Evolutionary conservation across 2,329 filamentous ascomycete species (phyloP).

Genomic region (Cladosporium sphaerospermum): DNA sequence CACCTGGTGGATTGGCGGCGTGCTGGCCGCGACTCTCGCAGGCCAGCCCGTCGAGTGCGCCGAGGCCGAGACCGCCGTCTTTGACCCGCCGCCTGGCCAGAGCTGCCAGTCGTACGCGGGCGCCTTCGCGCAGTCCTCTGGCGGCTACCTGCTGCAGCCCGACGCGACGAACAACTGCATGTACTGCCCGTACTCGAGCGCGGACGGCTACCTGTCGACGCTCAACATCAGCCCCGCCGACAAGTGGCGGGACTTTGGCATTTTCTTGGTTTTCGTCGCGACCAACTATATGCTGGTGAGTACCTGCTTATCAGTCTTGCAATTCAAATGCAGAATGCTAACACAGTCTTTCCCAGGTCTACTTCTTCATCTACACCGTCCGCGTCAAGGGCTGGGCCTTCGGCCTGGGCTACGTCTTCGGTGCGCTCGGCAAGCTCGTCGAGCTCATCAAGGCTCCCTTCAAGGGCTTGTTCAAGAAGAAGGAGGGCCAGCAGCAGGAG

Average conservation of each 20-base stretch:
- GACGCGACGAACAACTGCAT: constrained; percentile 54
- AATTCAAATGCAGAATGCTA: constrained; percentile 37
- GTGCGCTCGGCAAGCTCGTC: constrained; percentile 38
- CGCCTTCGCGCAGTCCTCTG: constrained; percentile 48
- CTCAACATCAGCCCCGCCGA: constrained; percentile 51
- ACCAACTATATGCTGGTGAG: constrained; percentile 58
- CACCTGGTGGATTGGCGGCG: constrained; percentile 67
- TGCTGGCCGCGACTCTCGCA: constrained; percentile 58
- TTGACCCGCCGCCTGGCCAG: constrained; percentile 58
- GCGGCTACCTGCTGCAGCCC: constrained; percentile 60
- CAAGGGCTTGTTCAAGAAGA: constrained; percentile 18
- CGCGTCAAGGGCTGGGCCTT: constrained; percentile 65
- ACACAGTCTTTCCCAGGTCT: constrained; percentile 7
- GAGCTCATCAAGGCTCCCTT: constrained; percentile 32
- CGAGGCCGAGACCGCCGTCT: constrained; percentile 53
- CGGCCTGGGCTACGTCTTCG: constrained; percentile 56
- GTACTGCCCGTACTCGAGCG: constrained; percentile 63
- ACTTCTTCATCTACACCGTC: constrained; percentile 68
- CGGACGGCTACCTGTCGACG: constrained; percentile 59
- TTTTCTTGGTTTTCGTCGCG: constrained; percentile 64
- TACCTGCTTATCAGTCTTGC: not conserved
- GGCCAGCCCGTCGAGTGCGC: constrained; percentile 42
- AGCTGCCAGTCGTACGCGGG: constrained; percentile 62
- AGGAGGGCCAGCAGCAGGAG: constrained; percentile 11
- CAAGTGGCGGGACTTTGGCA: constrained; percentile 68